Conservation (phyloP, 495 filamentous ascomycete species). For the Aspergillus ellipticus region DNA sequence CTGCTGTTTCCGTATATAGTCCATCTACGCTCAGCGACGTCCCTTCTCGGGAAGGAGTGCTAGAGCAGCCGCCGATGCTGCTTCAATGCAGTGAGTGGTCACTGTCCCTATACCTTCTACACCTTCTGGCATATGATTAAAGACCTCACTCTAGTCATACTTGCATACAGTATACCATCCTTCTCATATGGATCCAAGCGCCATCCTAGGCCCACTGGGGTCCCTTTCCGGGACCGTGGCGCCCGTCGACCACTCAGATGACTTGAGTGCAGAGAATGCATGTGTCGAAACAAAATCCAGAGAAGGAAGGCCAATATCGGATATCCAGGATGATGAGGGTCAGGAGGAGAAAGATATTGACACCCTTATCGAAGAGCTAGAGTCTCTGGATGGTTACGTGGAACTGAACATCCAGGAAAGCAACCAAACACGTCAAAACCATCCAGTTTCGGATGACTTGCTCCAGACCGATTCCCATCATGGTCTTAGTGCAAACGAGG, state of each 20-base stretch:
- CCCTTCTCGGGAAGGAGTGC: too few species aligned
- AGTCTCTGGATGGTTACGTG: conserved; percentile 69
- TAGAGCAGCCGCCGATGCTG: too few species aligned
- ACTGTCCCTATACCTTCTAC: not conserved
- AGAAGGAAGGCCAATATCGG: conserved; percentile 18
- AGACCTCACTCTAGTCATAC: not conserved
- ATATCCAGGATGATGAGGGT: conserved; percentile 43
- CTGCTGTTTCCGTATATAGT: too few species aligned
- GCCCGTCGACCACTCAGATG: not conserved
- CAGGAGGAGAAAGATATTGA: conserved; percentile 75
- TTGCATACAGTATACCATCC: not conserved
- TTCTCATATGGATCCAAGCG: not conserved
- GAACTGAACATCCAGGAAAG: conserved; percentile 48
- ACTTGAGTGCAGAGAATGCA: not conserved
- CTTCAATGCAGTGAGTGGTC: not conserved
- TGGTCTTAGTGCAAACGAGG: conserved; percentile 72
- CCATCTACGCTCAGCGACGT: not conserved
- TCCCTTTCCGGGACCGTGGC: not conserved
- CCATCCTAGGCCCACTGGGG: not conserved
- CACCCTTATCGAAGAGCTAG: conserved; percentile 76
- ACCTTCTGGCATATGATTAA: not conserved
- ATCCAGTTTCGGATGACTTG: conserved; percentile 55
- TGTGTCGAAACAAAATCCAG: not conserved
- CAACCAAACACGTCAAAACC: conserved; percentile 36
- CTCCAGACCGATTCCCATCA: conserved; percentile 65